Evolutionary conservation across 1,284 basidiomycete species (phyloP), one percentile per base, ranked within the genome.

Genomic region (Tilletia walkeri): DNA sequence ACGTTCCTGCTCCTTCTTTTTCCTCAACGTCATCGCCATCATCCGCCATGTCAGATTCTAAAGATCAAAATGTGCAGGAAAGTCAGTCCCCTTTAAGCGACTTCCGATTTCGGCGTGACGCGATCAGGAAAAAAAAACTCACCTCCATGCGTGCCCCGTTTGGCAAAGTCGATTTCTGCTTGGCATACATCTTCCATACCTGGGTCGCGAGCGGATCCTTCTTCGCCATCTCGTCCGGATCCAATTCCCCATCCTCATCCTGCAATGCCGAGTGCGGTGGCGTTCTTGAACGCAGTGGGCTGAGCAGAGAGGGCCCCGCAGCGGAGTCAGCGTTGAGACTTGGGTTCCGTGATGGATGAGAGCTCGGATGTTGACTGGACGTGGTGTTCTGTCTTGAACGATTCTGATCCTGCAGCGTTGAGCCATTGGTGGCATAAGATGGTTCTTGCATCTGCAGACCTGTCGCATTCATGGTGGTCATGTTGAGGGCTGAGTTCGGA

Each of bases 141-240:
- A 71, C 70, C 70, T 98, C 95, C 93, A 98, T 95, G 75, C 94
- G 87, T 83, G 94, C 92, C 0, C 92, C 93, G 83, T 96, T 93
- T 49, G 94, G 94, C 61, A 96, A 85, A 67, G 88, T 89, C 24
- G 91, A 91, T 84, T 94, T 94, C 49, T 92, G 92, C 73, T 92
- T 90, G 49, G 93, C 90, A 82, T 94, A 98, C 88, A 97, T 93
- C 85, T 91, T 93, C 95, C 95, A 98, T 16, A 98, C 92, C 85
- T 97, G 94, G 0, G 94, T 91, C 0, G 94, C 94, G 10, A 97
- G 87, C 2, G 94, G 95, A 84, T 97, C 95, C 70, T 93, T 86
- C 75, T 85, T 84, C 7, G 85, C 84, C 79, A 86, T 84, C 41
- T 83, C 80, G 30, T 85, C 78, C 0, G 80, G 77, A 38, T 80